Evolutionary conservation across 345 rosid species (phyloP).

Genomic region (Citrus mangshanensis): DNA sequence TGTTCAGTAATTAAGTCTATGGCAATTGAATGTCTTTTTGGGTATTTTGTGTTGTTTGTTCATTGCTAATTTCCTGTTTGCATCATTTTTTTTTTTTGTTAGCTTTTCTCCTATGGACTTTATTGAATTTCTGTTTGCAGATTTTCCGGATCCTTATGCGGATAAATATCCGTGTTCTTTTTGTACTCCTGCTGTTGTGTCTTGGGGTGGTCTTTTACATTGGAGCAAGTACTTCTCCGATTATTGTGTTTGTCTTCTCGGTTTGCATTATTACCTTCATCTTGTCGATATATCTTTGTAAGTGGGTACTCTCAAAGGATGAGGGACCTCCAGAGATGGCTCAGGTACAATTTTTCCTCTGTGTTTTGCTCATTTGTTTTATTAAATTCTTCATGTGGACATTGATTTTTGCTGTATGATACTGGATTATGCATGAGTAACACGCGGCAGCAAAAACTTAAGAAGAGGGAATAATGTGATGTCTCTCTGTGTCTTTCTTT

Average conservation of each 20-base stretch:
- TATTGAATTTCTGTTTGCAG: constrained; percentile 38
- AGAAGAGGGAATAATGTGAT: background rate
- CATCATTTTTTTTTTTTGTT: background rate
- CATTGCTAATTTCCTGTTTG: background rate
- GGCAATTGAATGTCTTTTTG: background rate
- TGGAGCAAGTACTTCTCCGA: constrained; percentile 90
- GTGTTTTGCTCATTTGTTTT: background rate
- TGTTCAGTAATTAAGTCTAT: background rate
- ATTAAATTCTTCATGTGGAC: background rate
- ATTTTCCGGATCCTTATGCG: constrained; percentile 77
- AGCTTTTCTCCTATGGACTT: background rate
- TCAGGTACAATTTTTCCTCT: constrained; percentile 50
- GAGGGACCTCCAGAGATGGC: constrained; percentile 99
- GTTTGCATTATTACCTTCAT: constrained; percentile 84
- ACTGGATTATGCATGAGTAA: background rate
- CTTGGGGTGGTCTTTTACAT: constrained; percentile 74
- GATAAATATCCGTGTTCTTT: constrained; percentile 75
- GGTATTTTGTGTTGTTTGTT: background rate
- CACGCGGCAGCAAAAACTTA: background rate
- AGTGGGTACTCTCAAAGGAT: constrained; percentile 97
- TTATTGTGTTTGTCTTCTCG: constrained; percentile 86
- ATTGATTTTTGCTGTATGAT: background rate
- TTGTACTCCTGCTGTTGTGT: constrained; percentile 59
- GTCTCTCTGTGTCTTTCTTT: background rate
- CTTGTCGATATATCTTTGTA: constrained; percentile 68